Percentiles rank a stretch among this genome's conserved stretches.
Conservation (phyloP, 805 yeast genomes). For the Saturnispora halmiae region DNA sequence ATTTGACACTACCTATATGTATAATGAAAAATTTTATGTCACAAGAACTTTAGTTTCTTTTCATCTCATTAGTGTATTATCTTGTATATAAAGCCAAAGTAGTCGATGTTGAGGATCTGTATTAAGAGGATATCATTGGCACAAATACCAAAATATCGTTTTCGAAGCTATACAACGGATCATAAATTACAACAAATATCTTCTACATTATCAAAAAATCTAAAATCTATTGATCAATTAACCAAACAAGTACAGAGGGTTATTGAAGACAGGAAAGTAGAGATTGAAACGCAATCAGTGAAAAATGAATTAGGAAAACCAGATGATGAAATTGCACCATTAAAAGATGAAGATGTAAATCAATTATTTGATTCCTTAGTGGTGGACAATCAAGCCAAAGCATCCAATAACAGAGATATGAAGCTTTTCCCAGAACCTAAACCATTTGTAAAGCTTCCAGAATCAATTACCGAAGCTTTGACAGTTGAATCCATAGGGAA, state of each 20-base stretch:
- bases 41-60: neutral
- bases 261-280: conserved; percentile 19
- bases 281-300: conserved; percentile 12
- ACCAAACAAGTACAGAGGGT: conserved; percentile 23
- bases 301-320: conserved; percentile 18
- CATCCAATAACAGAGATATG: neutral
- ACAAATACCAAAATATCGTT: neutral
- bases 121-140: neutral
- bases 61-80: neutral
- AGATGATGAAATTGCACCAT: conserved; percentile 13
- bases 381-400: neutral
- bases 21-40: neutral
- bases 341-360: conserved; percentile 21
- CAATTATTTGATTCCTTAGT: conserved; percentile 23
- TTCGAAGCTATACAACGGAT: neutral
- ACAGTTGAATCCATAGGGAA: conserved; percentile 32
- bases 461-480: conserved; percentile 28
- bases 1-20: neutral
- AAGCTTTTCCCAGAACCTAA: conserved; percentile 22
- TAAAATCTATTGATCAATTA: conserved; percentile 24
- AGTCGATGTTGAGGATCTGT: neutral
- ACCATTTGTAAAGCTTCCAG: conserved; percentile 29
- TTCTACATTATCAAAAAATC: conserved; percentile 22
- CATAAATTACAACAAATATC: conserved; percentile 3
- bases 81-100: neutral